phyloP scores from a whole-genome alignment of 2,329 filamentous ascomycete genomes.

The Fusarium tuaranense region DNA sequence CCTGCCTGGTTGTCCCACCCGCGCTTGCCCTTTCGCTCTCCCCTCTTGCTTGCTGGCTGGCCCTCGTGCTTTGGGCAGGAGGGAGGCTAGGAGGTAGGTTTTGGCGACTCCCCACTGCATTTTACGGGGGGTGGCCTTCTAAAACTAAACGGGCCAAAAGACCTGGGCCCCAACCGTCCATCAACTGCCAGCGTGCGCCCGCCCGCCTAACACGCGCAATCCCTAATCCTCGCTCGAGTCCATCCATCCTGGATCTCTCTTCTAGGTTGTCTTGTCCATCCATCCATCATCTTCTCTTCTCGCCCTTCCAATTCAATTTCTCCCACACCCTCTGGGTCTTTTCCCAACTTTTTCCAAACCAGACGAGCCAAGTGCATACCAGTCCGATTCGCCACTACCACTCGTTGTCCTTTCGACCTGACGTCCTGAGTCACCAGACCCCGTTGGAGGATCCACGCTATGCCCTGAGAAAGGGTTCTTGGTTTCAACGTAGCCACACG shows the following conservation, averaged over 20 bases:
- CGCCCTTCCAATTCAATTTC: constrained; percentile 39
- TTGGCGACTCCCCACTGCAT: constrained; percentile 28
- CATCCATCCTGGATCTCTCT: constrained; percentile 15
- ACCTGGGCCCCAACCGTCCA: constrained; percentile 17
- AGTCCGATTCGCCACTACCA: constrained; percentile 43
- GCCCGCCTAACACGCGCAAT: constrained; percentile 39
- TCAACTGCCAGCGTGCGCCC: constrained; percentile 28
- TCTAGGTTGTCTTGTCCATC: constrained; percentile 34
- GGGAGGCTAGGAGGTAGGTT: background rate
- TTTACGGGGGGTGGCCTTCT: constrained; percentile 24
- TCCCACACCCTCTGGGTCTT: constrained; percentile 40
- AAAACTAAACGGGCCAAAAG: constrained; percentile 5
- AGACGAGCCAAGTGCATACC: constrained; percentile 44
- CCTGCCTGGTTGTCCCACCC: constrained; percentile 21
- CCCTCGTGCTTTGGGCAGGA: background rate
- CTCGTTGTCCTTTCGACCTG: constrained; percentile 43
- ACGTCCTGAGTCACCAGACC: constrained; percentile 44
- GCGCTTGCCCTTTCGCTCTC: constrained; percentile 19
- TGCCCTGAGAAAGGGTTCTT: constrained; percentile 40
- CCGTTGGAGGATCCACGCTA: constrained; percentile 41
- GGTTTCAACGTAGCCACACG: constrained; percentile 40
- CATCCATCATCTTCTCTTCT: constrained; percentile 15
- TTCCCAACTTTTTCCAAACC: constrained; percentile 41
- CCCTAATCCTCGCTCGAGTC: constrained; percentile 23
- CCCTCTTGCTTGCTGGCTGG: background rate